Evolutionary conservation across 1,284 basidiomycete genomes (phyloP).

Genomic region (Puccinia triticina): DNA sequence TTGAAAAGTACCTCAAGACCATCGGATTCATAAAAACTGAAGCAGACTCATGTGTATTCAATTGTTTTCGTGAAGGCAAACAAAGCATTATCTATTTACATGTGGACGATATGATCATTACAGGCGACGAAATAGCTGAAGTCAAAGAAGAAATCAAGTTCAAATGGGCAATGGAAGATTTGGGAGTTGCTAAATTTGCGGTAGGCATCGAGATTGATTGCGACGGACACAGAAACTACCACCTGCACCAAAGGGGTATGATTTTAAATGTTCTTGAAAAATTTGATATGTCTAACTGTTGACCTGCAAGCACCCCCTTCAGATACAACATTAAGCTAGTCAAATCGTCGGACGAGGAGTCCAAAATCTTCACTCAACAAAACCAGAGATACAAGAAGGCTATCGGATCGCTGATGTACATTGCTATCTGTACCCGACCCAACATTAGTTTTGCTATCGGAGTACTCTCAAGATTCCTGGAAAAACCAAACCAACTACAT

Average conservation of each 20-base stretch:
- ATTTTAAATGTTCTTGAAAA: neutral
- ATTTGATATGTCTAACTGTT: neutral
- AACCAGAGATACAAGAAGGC: neutral
- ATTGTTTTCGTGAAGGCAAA: no score
- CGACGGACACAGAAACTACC: neutral
- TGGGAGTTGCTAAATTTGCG: neutral
- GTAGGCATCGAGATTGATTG: neutral
- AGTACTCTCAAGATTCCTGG: constrained; percentile 17
- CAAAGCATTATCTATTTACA: no score
- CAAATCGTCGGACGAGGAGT: constrained; percentile 3
- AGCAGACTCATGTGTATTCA: no score
- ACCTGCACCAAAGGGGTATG: neutral
- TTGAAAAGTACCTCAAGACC: neutral
- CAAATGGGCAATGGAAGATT: constrained; percentile 2
- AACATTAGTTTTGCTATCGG: constrained; percentile 26
- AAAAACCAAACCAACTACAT: constrained; percentile 9
- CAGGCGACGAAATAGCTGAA: neutral
- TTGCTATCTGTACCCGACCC: neutral
- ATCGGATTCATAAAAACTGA: neutral
- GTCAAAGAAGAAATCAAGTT: neutral
- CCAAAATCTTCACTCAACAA: neutral
- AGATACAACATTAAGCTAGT: neutral
- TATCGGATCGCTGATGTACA: constrained; percentile 25
- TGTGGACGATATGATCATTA: no score
- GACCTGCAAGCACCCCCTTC: neutral